Conservation (phyloP, 306 rosid genomes). For the Prosopis cineraria region DNA sequence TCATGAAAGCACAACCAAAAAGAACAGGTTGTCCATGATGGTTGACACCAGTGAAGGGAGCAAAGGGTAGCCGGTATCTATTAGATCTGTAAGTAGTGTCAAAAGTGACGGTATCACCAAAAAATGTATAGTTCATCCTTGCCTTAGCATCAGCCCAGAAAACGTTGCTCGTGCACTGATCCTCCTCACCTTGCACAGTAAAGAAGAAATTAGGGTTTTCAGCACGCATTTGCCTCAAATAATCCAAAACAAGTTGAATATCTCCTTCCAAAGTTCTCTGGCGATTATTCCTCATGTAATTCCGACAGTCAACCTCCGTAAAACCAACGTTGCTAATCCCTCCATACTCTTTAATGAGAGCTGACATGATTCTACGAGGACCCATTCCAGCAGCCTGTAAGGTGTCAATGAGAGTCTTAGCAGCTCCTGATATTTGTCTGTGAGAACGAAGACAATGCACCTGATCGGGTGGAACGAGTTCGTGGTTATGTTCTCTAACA, state of each 20-base stretch:
- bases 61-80: slow-evolving; percentile 95
- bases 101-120: slow-evolving; percentile 95
- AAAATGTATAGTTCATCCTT: slow-evolving; percentile 76
- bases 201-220: slow-evolving; percentile 83
- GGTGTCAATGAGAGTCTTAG: slow-evolving; percentile 93
- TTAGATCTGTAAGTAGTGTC: slow-evolving; percentile 98
- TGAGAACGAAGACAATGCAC: slow-evolving; percentile 97
- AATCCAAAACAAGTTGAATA: slow-evolving; percentile 83
- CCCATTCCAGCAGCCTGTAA: slow-evolving; percentile 99
- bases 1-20: slow-evolving; percentile 94
- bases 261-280: slow-evolving; percentile 90
- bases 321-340: slow-evolving; percentile 97
- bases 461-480: slow-evolving; percentile 93
- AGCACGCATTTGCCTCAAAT: slow-evolving; percentile 82
- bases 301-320: slow-evolving; percentile 97
- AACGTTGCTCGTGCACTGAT: slow-evolving; percentile 70
- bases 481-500: slow-evolving; percentile 91
- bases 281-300: slow-evolving; percentile 98
- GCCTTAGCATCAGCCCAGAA: slow-evolving; percentile 98
- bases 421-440: slow-evolving; percentile 95
- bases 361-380: slow-evolving; percentile 96
- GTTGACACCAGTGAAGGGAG: slow-evolving; percentile 94
- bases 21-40: slow-evolving; percentile 98
- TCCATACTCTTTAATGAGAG: slow-evolving; percentile 92
- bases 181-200: slow-evolving; percentile 89